Evolutionary conservation across 2,329 filamentous ascomycete genomes (phyloP), one percentile per base, ranked within the genome.

Genomic region (Fusarium lateritium): DNA sequence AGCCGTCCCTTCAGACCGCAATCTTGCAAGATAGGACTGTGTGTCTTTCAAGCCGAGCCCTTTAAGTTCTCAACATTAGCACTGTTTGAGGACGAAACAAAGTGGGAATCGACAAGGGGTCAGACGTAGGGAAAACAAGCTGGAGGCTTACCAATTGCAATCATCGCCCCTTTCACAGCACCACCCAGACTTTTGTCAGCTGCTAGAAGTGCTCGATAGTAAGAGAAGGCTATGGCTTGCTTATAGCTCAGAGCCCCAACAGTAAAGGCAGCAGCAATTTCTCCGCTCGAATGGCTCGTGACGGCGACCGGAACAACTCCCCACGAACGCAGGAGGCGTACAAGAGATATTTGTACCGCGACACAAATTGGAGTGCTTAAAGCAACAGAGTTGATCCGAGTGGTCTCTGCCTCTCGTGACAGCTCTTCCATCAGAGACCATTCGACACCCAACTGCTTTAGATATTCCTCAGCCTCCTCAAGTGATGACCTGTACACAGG

Each of bases 271-370:
- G 45, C 31, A 3, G 45, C 19, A 3, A 49, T 49, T 31, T 36
- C 45, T 24, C 45, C 45, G 14, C 45, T 49, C n/a, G 45, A 49
- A 17, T 49, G 45, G 8, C 45, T 49, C 24, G 45, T 49, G 19
- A 49, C 45, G 2, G 45, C 45, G 8, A 31, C 45, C 17, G 45
- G 45, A 19, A 24, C 34, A 15, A 49, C 9, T 13, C 45, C 45
- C 45, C 45, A 49, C 15, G 28, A 34, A 11, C 21, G 15, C 9
- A 49, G 45, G 10, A 49, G 9, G 5, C 21, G 21, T 6, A 49
- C 45, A 6, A 49, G 21, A 4, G 31, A 36, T 24, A 49, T 49
- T 28, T 49, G 45, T 31, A 49, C 9, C 3, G 24, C 43, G 15
- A 26, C 17, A 5, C 43, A 46, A 3, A 46, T 33, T 3, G 44